Evolutionary conservation across 202 grass and related monocot species (phyloP).

Genomic region (Bolboschoenoplectus hybrid): DNA sequence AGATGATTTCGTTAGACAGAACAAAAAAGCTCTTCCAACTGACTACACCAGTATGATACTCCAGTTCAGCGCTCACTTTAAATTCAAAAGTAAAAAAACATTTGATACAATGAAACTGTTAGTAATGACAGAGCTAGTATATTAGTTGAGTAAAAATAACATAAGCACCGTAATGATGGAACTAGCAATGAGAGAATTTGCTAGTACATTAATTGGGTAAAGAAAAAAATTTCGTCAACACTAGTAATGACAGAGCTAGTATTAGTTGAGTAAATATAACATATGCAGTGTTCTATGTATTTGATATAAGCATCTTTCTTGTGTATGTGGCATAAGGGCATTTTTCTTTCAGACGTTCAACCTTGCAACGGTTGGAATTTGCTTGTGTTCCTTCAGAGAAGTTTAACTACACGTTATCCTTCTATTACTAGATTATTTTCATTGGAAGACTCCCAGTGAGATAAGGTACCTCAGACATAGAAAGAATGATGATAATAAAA

Average conservation of each 20-base stretch:
- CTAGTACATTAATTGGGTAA: not conserved
- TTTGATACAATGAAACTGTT: not conserved
- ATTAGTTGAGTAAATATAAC: not conserved
- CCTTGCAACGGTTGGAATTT: not conserved
- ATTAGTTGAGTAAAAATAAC: conserved; percentile 1
- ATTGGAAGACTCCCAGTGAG: not conserved
- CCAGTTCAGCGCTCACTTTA: not conserved
- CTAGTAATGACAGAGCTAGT: not conserved
- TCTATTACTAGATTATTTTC: not conserved
- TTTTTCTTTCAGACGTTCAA: not conserved
- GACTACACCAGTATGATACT: not conserved
- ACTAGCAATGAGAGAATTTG: not conserved
- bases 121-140: not conserved
- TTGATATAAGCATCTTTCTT: not conserved
- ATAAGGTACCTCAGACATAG: conserved; percentile 5
- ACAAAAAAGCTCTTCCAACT: not conserved
- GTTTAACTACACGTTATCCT: not conserved
- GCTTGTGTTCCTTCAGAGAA: not conserved
- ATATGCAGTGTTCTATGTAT: not conserved
- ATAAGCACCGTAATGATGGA: not conserved
- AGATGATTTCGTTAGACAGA: not conserved
- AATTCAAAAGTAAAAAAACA: not conserved
- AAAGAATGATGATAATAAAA: conserved; percentile 24
- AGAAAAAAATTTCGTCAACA: not conserved
- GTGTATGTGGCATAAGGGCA: not conserved